Evolutionary conservation across 164 flowering plant genomes (phyloP), one percentile per base, ranked within the genome.

Genomic region (Magnolia sinica): DNA sequence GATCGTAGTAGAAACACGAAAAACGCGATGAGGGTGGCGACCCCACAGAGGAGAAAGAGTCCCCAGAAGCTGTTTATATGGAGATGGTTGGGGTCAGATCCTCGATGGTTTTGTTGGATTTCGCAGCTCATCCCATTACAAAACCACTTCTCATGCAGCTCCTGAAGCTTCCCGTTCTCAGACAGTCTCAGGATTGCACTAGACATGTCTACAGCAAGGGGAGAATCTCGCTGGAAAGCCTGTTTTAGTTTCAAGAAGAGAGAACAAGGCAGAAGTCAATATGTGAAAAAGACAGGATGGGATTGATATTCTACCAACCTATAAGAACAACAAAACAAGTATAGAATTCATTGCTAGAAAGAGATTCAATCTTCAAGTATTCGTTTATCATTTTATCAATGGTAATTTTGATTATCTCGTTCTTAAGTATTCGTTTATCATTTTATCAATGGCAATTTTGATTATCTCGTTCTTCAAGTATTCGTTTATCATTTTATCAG

Each of bases 151-250:
- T 83, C 72, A 20, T 82, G 86, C 72, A 91, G 85, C 76, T 81
- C 70, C 63, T 82, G 84, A 51, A 92, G 93, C 23, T 79, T 75
- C 23, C 92, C 91, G 49, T 19, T 84, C 77, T 91, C 97, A 1
- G 91, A 84, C 20, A 91, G 92, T 74, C 74, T 81, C 69, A 91
- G 78, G 69, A 92, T 90, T 16, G 93, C 92, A 2, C 87, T 87
- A 10, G 97, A 87, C 80, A 92, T 64, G 88, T 89, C 92, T 7
- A 86, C 72, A 6, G 94, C 91, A 24, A 91, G 87, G 1, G 89
- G 91, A 81, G 95, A 91, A 50, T 76, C 91, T 72, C 86, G 84
- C 50, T 82, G 86, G 75, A 91, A 92, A 61, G 89, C 97, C 95
- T 91, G 82, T 49, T 7, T 76, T 20, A 68, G 27, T 8, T 10